These are phyloP conservation scores for Cicer bijugum DNA, from an alignment of 306 rosid genomes.

Conservation along the genomic window DNA sequence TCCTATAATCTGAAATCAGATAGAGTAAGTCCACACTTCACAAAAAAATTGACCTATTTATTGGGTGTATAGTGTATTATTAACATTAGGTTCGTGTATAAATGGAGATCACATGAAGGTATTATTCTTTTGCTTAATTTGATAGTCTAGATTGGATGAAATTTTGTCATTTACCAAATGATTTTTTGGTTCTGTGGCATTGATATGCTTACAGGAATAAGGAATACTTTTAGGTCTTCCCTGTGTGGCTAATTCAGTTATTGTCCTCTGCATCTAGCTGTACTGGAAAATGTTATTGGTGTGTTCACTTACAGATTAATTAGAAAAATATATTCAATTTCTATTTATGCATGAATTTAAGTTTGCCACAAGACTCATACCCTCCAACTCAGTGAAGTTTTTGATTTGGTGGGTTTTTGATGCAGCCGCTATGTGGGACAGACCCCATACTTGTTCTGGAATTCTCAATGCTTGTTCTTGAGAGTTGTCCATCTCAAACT, in stretches of 20 bases:
- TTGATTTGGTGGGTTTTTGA: slow-evolving; percentile 50
- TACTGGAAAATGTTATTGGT: slow-evolving; percentile 25
- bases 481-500: slow-evolving; percentile 95
- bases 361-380: slow-evolving; percentile 14
- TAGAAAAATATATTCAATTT: slow-evolving; percentile 27
- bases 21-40: slow-evolving; percentile 15
- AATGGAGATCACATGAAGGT: slow-evolving; percentile 25
- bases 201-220: slow-evolving; percentile 24
- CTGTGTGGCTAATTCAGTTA: slow-evolving; percentile 11
- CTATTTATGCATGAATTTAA: neutral
- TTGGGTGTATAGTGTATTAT: neutral
- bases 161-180: slow-evolving; percentile 12
- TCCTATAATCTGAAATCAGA: slow-evolving; percentile 34
- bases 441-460: slow-evolving; percentile 96
- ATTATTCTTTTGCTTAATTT: slow-evolving; percentile 30
- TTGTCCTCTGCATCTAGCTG: slow-evolving; percentile 33
- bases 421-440: slow-evolving; percentile 89
- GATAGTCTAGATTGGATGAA: slow-evolving; percentile 21
- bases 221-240: slow-evolving; percentile 22
- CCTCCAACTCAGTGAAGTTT: slow-evolving; percentile 14
- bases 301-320: slow-evolving; percentile 26
- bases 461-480: slow-evolving; percentile 93
- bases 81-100: slow-evolving; percentile 17
- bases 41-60: slow-evolving; percentile 11
- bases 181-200: slow-evolving; percentile 20